Evolutionary conservation across 495 filamentous ascomycete species (phyloP).

Genomic region (Astrothelium macrocarpum): DNA sequence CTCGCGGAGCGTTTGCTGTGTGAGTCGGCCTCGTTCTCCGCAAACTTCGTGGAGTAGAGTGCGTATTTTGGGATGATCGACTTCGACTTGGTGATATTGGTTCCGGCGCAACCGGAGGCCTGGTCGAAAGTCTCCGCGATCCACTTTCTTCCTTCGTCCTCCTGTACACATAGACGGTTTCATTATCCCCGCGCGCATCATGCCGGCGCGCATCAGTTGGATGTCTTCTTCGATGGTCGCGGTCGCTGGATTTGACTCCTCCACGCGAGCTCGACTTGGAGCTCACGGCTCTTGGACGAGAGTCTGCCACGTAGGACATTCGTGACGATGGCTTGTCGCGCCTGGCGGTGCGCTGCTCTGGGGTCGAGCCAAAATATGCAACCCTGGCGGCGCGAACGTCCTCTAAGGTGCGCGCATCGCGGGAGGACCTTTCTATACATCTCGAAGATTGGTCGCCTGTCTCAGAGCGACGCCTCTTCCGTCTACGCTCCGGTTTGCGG

Average conservation of each 20-base stretch:
- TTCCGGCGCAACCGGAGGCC: neutral
- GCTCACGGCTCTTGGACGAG: slow-evolving; percentile 6
- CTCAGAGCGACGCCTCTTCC: slow-evolving; percentile 5
- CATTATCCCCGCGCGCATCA: neutral
- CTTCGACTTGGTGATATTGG: neutral
- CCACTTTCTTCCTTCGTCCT: neutral
- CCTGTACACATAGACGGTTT: slow-evolving; percentile 3
- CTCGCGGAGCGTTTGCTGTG: neutral
- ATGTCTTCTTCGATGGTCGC: slow-evolving; percentile 2
- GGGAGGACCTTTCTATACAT: slow-evolving; percentile 7
- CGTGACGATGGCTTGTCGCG: neutral
- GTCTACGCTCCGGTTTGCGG: slow-evolving; percentile 4
- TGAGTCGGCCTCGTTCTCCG: neutral
- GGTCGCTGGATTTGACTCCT: neutral
- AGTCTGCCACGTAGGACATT: slow-evolving; percentile 7
- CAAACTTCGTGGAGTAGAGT: neutral
- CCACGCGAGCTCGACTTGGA: slow-evolving; percentile 5
- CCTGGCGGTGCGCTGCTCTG: neutral
- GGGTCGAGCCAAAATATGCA: slow-evolving; percentile 6
- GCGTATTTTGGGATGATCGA: slow-evolving; percentile 1
- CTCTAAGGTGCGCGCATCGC: slow-evolving; percentile 4
- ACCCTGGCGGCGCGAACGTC: slow-evolving; percentile 4
- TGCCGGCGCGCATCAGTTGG: neutral
- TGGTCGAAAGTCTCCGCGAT: neutral
- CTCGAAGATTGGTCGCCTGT: slow-evolving; percentile 3